Evolutionary conservation across 495 filamentous ascomycete genomes (phyloP).

Genomic region (Amniculicola lignicola): DNA sequence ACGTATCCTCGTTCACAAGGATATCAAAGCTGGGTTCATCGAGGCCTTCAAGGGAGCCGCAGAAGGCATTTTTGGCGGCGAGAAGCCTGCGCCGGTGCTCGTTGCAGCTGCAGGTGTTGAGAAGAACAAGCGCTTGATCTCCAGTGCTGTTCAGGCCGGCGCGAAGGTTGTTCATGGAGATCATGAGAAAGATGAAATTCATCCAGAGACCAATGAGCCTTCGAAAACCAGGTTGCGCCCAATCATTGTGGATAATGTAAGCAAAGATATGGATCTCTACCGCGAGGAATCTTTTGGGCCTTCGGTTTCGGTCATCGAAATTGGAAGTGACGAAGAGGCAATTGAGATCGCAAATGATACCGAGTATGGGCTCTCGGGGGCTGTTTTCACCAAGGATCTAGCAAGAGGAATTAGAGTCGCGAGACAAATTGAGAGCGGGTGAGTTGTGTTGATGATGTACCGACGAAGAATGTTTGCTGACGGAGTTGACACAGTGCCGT

Average conservation of each 20-base stretch:
- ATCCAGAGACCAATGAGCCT: conserved; percentile 46
- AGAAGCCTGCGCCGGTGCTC: conserved; percentile 53
- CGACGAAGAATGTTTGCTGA: conserved; percentile 19
- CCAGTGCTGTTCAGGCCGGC: conserved; percentile 65
- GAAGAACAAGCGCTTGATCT: conserved; percentile 56
- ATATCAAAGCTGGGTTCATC: conserved; percentile 64
- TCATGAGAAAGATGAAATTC: conserved; percentile 32
- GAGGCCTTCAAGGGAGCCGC: conserved; percentile 50
- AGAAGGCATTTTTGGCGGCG: conserved; percentile 32
- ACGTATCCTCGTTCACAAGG: conserved; percentile 75
- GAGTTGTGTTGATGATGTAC: conserved; percentile 10
- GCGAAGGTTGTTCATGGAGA: conserved; percentile 65
- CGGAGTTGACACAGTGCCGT: conserved; percentile 49
- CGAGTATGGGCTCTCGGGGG: conserved; percentile 43
- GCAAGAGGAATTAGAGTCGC: conserved; percentile 42
- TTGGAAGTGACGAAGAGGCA: conserved; percentile 45
- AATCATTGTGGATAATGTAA: conserved; percentile 66
- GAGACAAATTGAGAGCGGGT: conserved; percentile 42
- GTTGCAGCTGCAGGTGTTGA: conserved; percentile 58
- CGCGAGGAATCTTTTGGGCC: conserved; percentile 81
- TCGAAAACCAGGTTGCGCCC: conserved; percentile 63
- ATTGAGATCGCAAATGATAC: conserved; percentile 45
- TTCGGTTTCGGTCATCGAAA: conserved; percentile 58
- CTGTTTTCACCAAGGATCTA: conserved; percentile 44
- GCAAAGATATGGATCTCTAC: conserved; percentile 78